Conservation (phyloP, 2,329 filamentous ascomycete genomes). For the Chaetomiaceae sp. region DNA sequence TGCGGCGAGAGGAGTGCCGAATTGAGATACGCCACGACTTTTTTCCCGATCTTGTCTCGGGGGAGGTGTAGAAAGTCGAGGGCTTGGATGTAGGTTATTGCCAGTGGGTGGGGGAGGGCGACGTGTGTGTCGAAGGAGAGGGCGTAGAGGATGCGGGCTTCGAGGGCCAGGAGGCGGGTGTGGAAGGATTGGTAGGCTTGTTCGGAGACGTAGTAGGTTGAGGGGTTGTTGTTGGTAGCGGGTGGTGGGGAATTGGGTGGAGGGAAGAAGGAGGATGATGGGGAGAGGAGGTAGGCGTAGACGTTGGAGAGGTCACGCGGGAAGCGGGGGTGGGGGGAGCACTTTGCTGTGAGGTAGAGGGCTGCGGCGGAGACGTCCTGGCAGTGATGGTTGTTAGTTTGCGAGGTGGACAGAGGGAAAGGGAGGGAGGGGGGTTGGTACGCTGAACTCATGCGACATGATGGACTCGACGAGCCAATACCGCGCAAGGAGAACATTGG, state of each 20-base stretch:
- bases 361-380: conserved; percentile 78
- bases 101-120: conserved; percentile 77
- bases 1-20: conserved; percentile 81
- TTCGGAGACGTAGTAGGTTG: conserved; percentile 67
- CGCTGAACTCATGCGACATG: conserved; percentile 56
- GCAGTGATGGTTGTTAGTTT: conserved; percentile 4
- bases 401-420: neutral
- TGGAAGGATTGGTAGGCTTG: conserved; percentile 64
- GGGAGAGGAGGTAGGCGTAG: conserved; percentile 73
- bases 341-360: conserved; percentile 77
- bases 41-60: conserved; percentile 53
- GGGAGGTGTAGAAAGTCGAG: conserved; percentile 58
- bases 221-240: conserved; percentile 39
- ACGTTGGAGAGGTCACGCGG: conserved; percentile 79
- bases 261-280: conserved; percentile 52
- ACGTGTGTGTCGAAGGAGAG: conserved; percentile 83
- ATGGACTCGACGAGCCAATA: conserved; percentile 65
- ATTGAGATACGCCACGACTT: conserved; percentile 76
- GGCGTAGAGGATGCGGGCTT: conserved; percentile 70
- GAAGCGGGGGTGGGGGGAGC: conserved; percentile 70
- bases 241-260: conserved; percentile 29
- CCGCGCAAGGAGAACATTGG: conserved; percentile 74
- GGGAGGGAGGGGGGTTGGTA: conserved; percentile 24
- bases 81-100: conserved; percentile 88
- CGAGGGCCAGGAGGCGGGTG: conserved; percentile 63